Base-by-base conservation (phyloP, 225 moss, liverwort and hornwort species). In the Climacium dendroides region DNA sequence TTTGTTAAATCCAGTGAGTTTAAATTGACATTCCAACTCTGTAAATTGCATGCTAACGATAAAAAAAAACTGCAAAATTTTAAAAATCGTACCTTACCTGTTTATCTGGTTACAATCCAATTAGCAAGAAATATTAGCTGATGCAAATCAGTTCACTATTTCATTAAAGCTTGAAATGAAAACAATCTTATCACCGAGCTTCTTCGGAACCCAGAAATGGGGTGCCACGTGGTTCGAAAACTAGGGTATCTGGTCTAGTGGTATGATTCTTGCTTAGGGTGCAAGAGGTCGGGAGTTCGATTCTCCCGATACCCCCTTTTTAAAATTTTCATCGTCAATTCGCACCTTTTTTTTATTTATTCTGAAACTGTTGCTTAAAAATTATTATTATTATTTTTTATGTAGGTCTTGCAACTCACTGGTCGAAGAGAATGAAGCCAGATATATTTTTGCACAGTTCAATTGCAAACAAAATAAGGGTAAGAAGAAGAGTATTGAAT, bases 101-200 rank as follows among this genome's bases (percentile, higher is more conserved):
- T 10, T 15, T 23, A 9, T 76, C 54, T 76, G 24, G 10, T 54
- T 54, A 16, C 34, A 54, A n/a, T 77, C 10, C n/a, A 77, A 6
- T 54, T 2, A n/a, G 15, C 25, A n/a, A 54, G n/a, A 54, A 77
- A n/a, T 15, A 54, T n/a, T 24, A 54, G 10, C 76, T 22, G 15
- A 54, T 24, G 24, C 24, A 76, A 15, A 9, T 54, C 24, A 54
- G n/a, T 9, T 18, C 30, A 25, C 12, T 25, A 26, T 32, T 32
- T 3, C 4, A 7, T 74, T 50, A 48, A 74, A 19, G 1, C 10
- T 23, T 1, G 0, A 13, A 20, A 1, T 0, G 1, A 8, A 30
- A 32, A 7, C 0, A 3, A 0, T 0, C 0, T 1, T 1, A 1
- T 4, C 48, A 48, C 4, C 19, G 2, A 48, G 19, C 3, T 30